These are phyloP conservation scores for Candida vartiovaarae DNA, from an alignment of 805 yeast species.

Conservation along the genomic window DNA sequence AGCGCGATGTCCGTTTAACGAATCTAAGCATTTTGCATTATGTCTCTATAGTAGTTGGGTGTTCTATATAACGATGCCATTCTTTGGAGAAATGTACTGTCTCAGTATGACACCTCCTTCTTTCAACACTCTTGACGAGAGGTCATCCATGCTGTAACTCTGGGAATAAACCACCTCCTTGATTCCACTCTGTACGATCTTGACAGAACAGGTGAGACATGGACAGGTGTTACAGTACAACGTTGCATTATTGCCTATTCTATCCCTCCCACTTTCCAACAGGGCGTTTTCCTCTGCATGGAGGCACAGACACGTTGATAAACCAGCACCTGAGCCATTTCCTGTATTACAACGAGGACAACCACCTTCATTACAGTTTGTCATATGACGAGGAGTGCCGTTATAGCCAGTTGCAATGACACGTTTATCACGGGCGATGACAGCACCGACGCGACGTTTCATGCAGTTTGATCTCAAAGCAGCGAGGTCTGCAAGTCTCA, in stretches of 20 bases:
- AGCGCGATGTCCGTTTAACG: background rate
- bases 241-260: conserved; percentile 58
- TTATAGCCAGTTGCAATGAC: conserved; percentile 96
- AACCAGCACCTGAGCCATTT: conserved; percentile 49
- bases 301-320: conserved; percentile 83
- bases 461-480: conserved; percentile 91
- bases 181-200: conserved; percentile 90
- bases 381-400: conserved; percentile 88
- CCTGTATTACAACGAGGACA: conserved; percentile 83
- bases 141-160: conserved; percentile 84
- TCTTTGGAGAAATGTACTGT: conserved; percentile 36
- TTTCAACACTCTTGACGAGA: conserved; percentile 61
- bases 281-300: conserved; percentile 98
- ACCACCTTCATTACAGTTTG: conserved; percentile 94
- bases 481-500: conserved; percentile 89
- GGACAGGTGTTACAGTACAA: conserved; percentile 97
- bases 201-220: conserved; percentile 90
- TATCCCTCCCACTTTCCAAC: conserved; percentile 86
- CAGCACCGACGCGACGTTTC: conserved; percentile 97
- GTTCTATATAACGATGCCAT: conserved; percentile 11
- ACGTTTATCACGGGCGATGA: conserved; percentile 75
- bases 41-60: background rate
- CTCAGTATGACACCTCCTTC: conserved; percentile 71
- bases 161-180: conserved; percentile 89
- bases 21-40: background rate